Base-by-base conservation (phyloP, 2,329 filamentous ascomycete species). In the Neurospora crassa region DNA sequence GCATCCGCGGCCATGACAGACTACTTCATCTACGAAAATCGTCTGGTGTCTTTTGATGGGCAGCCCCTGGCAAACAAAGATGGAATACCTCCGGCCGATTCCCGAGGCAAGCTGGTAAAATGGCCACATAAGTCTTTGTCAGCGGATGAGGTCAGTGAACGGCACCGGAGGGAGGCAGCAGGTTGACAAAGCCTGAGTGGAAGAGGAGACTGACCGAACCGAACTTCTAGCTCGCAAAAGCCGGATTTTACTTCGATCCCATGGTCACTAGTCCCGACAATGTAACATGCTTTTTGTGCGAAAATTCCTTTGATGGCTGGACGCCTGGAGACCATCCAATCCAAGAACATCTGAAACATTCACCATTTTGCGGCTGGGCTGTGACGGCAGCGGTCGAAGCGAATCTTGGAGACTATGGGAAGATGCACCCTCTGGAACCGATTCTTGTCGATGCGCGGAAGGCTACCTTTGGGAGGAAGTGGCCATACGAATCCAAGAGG, bases 221-320 rank as follows among this genome's bases (percentile, higher is more conserved):
- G 40, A 43, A n/a, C 5, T 24, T 20, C 18, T 78, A 97, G 92
- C 90, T 99, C 77, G 95, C 96, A 5, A 89, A 88, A 78, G 95
- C 96, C 71, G 96, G 96, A 45, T 97, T 99, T 83, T 96, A 91
- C 82, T 98, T 93, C 82, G 88, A 90, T 73, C 95, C 96, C 1
- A 89, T 88, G 16, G 85, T 88, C 69, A 86, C 88, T 67, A 92
- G 90, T 77, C 90, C 90, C 45, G 96, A 99, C 80, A 98, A 98
- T 80, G 92, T 92, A 68, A 88, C 89, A 75, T 99, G 96, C 80
- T 98, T 96, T 80, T 85, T 94, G 45, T 99, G 96, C 82, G 84
- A 89, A 73, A 92, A 93, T 79, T 89, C 90, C 70, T 86, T 99
- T 14, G 94, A 96, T 79, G 94, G 94, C 72, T 99, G 96, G 96